Evolutionary conservation across 169 alveolate species (phyloP).

Genomic region (Ichthyophthirius multifiliis): DNA sequence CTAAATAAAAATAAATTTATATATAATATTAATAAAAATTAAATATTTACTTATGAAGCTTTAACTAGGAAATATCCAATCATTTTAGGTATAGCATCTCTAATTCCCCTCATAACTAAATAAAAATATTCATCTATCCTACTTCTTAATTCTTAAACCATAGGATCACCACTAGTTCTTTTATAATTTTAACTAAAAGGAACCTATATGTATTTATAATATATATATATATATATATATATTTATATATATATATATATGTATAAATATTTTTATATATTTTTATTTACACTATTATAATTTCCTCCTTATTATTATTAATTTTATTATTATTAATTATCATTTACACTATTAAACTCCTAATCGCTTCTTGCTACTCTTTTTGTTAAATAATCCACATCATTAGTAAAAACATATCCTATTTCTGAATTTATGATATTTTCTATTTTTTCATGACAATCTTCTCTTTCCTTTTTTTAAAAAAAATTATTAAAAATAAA

Average conservation of each 20-base stretch:
- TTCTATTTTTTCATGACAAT: slow-evolving; percentile 34
- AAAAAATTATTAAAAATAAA: not conserved
- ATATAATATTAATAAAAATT: slow-evolving; percentile 1
- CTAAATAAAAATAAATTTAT: slow-evolving; percentile 20
- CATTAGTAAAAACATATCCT: slow-evolving; percentile 54
- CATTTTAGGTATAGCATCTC: slow-evolving; percentile 91
- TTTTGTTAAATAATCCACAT: slow-evolving; percentile 44
- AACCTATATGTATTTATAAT: too few species aligned
- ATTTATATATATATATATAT: too few species aligned
- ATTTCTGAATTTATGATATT: slow-evolving; percentile 49
- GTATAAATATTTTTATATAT: too few species aligned
- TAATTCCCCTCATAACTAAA: slow-evolving; percentile 71
- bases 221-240: too few species aligned
- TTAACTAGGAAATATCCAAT: slow-evolving; percentile 93
- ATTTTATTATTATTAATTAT: too few species aligned
- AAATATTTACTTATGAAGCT: slow-evolving; percentile 80
- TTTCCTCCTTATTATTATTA: too few species aligned
- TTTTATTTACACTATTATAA: too few species aligned
- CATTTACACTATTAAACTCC: not conserved
- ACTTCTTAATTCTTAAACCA: slow-evolving; percentile 60
- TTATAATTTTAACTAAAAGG: not conserved
- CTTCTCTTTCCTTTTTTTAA: slow-evolving; percentile 19
- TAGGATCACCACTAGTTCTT: slow-evolving; percentile 9
- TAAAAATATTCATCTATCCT: slow-evolving; percentile 72
- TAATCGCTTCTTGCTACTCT: slow-evolving; percentile 24